phyloP scores from a whole-genome alignment of 2,329 filamentous ascomycete species.

The Rachicladosporium sp. region DNA sequence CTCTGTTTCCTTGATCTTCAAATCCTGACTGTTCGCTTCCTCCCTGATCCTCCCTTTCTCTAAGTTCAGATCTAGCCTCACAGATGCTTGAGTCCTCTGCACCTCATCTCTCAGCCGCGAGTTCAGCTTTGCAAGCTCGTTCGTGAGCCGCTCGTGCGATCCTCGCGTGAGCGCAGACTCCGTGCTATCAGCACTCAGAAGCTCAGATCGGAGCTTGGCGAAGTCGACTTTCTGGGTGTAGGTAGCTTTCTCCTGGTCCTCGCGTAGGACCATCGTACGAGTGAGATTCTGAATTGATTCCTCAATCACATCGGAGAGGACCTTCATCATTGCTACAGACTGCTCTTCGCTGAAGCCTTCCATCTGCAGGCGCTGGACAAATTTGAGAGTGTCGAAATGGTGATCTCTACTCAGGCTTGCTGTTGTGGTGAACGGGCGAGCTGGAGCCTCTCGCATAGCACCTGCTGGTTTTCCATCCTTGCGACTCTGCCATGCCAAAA shows the following conservation, averaged over 20 bases:
- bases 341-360: conserved; percentile 96
- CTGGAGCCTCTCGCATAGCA: not conserved
- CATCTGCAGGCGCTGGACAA: conserved; percentile 76
- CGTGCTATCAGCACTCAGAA: conserved; percentile 81
- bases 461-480: conserved; percentile 1
- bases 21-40: conserved; percentile 89
- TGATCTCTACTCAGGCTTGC: conserved; percentile 57
- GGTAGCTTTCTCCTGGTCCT: conserved; percentile 72
- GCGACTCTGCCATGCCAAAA: not conserved
- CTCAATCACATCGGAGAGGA: conserved; percentile 91
- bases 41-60: conserved; percentile 95
- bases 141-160: conserved; percentile 82
- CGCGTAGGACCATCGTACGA: conserved; percentile 91
- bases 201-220: conserved; percentile 87
- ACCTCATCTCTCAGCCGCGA: conserved; percentile 86
- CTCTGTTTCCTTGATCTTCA: conserved; percentile 98
- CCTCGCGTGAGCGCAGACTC: conserved; percentile 80
- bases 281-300: conserved; percentile 97
- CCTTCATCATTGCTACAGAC: conserved; percentile 92
- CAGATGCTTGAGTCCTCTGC: conserved; percentile 81
- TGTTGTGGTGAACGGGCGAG: conserved; percentile 54
- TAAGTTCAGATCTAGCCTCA: conserved; percentile 82
- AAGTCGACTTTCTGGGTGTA: conserved; percentile 91
- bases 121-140: conserved; percentile 89
- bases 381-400: conserved; percentile 96